phyloP scores from a whole-genome alignment of 2,329 filamentous ascomycete genomes.

The Ophiostoma perfectum region DNA sequence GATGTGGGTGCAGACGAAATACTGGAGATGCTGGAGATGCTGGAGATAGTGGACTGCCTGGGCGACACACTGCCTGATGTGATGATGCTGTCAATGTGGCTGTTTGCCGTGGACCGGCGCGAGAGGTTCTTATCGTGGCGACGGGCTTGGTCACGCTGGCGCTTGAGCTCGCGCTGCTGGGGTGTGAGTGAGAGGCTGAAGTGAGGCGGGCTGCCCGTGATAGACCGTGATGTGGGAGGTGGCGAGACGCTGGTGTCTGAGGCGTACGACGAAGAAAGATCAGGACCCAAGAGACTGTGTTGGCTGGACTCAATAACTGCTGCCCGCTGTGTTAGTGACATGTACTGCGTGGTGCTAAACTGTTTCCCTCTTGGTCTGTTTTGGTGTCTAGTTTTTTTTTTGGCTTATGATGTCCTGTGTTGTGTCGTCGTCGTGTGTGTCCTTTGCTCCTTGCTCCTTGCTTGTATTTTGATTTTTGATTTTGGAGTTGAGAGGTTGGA shows the following conservation, averaged over 20 bases:
- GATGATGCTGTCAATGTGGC: background rate
- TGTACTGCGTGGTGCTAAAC: background rate
- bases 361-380: background rate
- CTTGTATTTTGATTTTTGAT: background rate
- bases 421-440: background rate
- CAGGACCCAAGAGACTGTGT: conserved; percentile 40
- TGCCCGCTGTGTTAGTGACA: conserved; percentile 26
- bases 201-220: conserved; percentile 54
- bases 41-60: background rate
- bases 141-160: conserved; percentile 55
- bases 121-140: conserved; percentile 51
- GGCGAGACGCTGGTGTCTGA: conserved; percentile 51
- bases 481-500: too few species aligned
- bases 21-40: background rate
- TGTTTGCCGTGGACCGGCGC: conserved; percentile 34
- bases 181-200: conserved; percentile 40
- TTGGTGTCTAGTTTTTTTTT: background rate
- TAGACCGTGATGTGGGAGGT: conserved; percentile 46
- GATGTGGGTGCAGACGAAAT: background rate
- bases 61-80: background rate
- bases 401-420: background rate
- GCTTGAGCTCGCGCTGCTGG: conserved; percentile 58
- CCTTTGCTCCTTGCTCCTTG: background rate
- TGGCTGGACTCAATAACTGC: conserved; percentile 33
- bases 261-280: conserved; percentile 42